A percentile compares a stretch with the other conserved stretches of the same genome.
Evolutionary conservation across 495 filamentous ascomycete genomes (phyloP).

Genomic region (Cenococcum geophilum): DNA sequence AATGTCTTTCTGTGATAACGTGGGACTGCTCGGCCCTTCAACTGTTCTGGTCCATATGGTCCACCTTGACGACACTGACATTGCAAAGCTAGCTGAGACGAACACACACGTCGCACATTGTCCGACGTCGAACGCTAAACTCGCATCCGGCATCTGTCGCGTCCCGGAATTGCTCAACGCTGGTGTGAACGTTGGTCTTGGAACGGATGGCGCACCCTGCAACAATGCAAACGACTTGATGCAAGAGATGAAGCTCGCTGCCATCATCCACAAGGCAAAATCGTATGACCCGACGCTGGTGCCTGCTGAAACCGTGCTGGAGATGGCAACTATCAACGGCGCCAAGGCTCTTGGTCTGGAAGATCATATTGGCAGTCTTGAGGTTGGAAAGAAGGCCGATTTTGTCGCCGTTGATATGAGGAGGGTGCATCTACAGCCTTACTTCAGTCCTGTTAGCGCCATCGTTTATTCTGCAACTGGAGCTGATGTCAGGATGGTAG

Average conservation of each 20-base stretch:
- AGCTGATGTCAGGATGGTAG: conserved; percentile 45
- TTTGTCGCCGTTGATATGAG: conserved; percentile 41
- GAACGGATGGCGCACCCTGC: conserved; percentile 49
- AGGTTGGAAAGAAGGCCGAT: conserved; percentile 52
- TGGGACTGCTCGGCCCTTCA: conserved; percentile 11
- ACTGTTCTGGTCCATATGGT: conserved; percentile 23
- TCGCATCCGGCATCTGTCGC: conserved; percentile 46
- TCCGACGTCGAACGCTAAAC: conserved; percentile 48
- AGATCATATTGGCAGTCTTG: conserved; percentile 45
- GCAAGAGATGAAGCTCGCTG: conserved; percentile 49
- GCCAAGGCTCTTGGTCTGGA: conserved; percentile 47
- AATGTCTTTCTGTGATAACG: conserved; percentile 20
- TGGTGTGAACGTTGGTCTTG: conserved; percentile 43
- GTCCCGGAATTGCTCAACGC: conserved; percentile 39
- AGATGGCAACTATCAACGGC: conserved; percentile 49
- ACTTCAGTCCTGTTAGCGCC: conserved; percentile 42
- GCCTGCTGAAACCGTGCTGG: conserved; percentile 46
- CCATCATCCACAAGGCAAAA: conserved; percentile 47
- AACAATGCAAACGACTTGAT: conserved; percentile 48
- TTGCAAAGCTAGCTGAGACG: conserved; percentile 38
- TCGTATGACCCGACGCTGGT: conserved; percentile 44
- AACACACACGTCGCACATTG: conserved; percentile 47
- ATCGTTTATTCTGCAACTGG: conserved; percentile 48
- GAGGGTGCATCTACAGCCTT: conserved; percentile 41
- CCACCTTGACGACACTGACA: conserved; percentile 32